Evolutionary conservation across 345 rosid species (phyloP).

Genomic region (Eucalyptus regnans): DNA sequence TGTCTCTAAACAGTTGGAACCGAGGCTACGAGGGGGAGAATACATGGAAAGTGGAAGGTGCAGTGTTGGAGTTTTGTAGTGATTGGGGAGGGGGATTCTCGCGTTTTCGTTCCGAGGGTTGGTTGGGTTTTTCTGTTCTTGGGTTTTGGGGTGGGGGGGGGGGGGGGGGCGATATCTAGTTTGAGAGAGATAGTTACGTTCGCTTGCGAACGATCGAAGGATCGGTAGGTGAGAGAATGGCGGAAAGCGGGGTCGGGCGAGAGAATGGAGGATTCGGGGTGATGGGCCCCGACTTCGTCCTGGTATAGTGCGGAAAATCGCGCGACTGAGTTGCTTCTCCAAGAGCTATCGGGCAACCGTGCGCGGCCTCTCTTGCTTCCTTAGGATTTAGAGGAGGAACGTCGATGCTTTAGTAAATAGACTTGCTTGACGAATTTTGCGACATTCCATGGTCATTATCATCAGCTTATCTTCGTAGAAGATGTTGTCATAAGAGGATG

Average conservation of each 20-base stretch:
- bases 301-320: not conserved
- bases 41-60: not conserved
- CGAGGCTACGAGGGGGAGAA: not conserved
- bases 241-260: not conserved
- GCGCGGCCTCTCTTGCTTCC: not conserved
- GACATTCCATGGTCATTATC: not conserved
- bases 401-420: not conserved
- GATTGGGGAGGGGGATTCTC: not conserved
- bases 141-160: not conserved
- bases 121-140: not conserved
- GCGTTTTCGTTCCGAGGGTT: not conserved
- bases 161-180: not conserved
- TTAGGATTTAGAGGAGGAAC: not conserved
- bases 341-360: not conserved
- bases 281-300: not conserved
- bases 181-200: not conserved
- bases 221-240: not conserved
- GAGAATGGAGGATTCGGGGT: not conserved
- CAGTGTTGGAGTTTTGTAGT: not conserved
- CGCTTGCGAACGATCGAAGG: not conserved
- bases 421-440: not conserved
- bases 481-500: not conserved
- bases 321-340: not conserved
- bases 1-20: not conserved
- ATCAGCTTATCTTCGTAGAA: not conserved